These are phyloP conservation scores for Coemansia sp. DNA, from an alignment of 192 early-diverging fungal species.

Conservation along the genomic window DNA sequence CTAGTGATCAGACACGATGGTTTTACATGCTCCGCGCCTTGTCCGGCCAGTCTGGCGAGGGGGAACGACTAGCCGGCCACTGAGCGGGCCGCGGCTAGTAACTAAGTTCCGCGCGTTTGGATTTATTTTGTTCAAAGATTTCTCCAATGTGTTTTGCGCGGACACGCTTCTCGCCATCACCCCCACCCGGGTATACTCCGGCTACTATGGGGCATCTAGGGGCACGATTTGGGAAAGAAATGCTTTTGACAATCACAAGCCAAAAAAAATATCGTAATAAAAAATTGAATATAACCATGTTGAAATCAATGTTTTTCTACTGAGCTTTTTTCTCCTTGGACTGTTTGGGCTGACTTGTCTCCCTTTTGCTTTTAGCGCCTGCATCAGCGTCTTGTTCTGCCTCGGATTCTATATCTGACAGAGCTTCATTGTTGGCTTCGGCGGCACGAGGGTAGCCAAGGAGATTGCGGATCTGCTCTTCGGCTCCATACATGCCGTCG, in stretches of 20 bases:
- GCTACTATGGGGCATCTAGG: constrained; percentile 5
- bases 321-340: constrained; percentile 1
- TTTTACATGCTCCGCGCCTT: constrained; percentile 54
- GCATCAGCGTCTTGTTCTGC: neutral
- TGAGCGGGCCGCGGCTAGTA: constrained; percentile 35
- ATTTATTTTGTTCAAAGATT: constrained; percentile 51
- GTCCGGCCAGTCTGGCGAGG: constrained; percentile 55
- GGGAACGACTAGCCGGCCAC: constrained; percentile 51
- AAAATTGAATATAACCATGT: too few relatives aligned
- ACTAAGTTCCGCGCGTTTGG: constrained; percentile 49
- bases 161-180: neutral
- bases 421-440: neutral
- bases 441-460: neutral
- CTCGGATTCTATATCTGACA: neutral
- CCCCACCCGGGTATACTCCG: too few relatives aligned
- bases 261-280: neutral
- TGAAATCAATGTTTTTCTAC: neutral
- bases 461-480: constrained; percentile 12
- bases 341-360: neutral
- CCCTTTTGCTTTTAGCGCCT: neutral
- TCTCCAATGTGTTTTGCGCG: neutral
- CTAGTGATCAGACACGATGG: constrained; percentile 54
- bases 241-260: neutral
- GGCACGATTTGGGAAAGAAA: too few relatives aligned
- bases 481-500: constrained; percentile 44